These are phyloP conservation scores for Symbiodinium pilosum DNA, from an alignment of 73 alveolate species.

Conservation along the genomic window DNA sequence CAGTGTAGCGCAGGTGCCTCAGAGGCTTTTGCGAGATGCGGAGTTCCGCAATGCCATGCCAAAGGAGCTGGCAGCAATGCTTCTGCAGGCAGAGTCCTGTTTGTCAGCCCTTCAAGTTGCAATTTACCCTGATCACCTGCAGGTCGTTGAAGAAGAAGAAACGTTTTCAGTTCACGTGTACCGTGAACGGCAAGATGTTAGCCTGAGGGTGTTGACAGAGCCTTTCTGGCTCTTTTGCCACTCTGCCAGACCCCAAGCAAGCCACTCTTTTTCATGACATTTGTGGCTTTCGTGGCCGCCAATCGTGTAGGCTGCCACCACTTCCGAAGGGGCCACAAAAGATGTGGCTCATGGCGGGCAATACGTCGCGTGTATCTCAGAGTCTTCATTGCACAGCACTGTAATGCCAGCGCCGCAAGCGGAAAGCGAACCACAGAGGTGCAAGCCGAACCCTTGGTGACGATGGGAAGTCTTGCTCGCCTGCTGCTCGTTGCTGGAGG, in stretches of 20 bases:
- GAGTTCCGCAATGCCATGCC: constrained; percentile 17
- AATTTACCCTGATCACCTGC: background rate
- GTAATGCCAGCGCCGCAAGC: background rate
- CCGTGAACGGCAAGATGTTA: constrained; percentile 86
- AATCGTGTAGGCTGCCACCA: background rate
- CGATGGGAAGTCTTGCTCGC: constrained; percentile 68
- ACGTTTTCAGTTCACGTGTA: constrained; percentile 69
- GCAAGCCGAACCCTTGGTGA: constrained; percentile 74
- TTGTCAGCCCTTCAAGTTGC: background rate
- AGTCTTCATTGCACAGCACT: background rate
- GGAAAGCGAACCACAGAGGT: constrained; percentile 1
- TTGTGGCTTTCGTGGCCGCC: background rate
- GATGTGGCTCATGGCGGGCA: background rate
- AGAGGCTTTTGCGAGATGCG: constrained; percentile 34
- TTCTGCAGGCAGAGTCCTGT: constrained; percentile 7
- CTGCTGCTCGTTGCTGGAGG: constrained; percentile 75
- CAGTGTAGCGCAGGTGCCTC: constrained; percentile 72
- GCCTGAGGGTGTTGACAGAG: constrained; percentile 41
- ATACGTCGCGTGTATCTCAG: background rate
- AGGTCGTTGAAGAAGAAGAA: constrained; percentile 90
- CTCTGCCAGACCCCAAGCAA: background rate
- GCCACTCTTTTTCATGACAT: background rate
- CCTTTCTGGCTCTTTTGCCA: constrained; percentile 81
- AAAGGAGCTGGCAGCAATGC: constrained; percentile 60
- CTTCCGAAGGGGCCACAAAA: background rate